phyloP scores from a whole-genome alignment of 2,329 filamentous ascomycete genomes.

The Botrytis deweyae region DNA sequence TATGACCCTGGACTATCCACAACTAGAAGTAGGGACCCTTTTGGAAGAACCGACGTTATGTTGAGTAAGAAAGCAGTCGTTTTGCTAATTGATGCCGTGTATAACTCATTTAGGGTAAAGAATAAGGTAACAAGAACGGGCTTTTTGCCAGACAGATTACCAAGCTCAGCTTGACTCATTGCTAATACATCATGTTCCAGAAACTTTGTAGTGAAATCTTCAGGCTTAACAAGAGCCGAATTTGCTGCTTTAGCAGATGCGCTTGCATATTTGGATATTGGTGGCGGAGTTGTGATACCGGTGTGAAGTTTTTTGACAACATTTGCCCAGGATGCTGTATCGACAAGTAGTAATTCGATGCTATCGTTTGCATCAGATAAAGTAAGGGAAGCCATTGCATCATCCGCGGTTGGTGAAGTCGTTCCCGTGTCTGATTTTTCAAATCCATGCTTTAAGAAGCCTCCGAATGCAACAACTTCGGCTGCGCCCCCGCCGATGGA shows the following conservation, averaged over 20 bases:
- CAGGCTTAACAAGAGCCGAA: constrained; percentile 44
- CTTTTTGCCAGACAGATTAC: constrained; percentile 33
- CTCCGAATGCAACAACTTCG: constrained; percentile 64
- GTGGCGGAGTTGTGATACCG: constrained; percentile 53
- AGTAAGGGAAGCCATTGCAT: constrained; percentile 22
- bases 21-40: constrained; percentile 72
- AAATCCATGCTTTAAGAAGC: constrained; percentile 46
- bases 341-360: constrained; percentile 62
- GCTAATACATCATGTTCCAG: constrained; percentile 51
- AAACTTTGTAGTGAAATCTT: constrained; percentile 46
- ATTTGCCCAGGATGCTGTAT: constrained; percentile 74
- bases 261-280: constrained; percentile 54
- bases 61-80: constrained; percentile 75
- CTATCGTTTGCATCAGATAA: constrained; percentile 19
- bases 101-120: constrained; percentile 96
- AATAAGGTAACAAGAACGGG: constrained; percentile 72
- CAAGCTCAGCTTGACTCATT: constrained; percentile 42
- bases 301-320: constrained; percentile 60
- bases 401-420: constrained; percentile 7
- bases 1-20: constrained; percentile 94
- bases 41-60: constrained; percentile 57
- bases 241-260: constrained; percentile 48
- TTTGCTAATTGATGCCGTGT: constrained; percentile 68
- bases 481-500: constrained; percentile 52
- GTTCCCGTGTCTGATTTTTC: constrained; percentile 19